Percentiles rank a stretch among this genome's conserved stretches.
Conservation (phyloP, 2,329 filamentous ascomycete species). For the Stromatinia cepivora region DNA sequence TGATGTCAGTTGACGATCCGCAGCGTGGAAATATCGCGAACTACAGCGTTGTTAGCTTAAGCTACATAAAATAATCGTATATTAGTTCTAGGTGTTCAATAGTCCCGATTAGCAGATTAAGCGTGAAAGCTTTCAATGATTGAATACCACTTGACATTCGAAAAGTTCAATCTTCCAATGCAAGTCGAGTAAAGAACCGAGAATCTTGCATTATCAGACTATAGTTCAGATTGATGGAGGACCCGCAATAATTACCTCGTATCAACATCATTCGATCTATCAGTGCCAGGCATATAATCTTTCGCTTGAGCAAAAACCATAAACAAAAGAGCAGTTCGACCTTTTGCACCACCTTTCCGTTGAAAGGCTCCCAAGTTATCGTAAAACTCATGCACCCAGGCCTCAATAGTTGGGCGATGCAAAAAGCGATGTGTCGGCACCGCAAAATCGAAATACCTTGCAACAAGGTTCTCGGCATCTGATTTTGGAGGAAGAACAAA, state of each 20-base stretch:
- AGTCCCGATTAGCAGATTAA: not conserved
- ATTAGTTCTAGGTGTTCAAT: not conserved
- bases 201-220: not conserved
- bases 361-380: slow-evolving; percentile 46
- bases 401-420: slow-evolving; percentile 53
- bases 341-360: slow-evolving; percentile 44
- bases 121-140: not conserved
- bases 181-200: not conserved
- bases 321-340: slow-evolving; percentile 46
- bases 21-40: slow-evolving; percentile 36
- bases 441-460: slow-evolving; percentile 60
- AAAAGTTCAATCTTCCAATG: not conserved
- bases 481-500: slow-evolving; percentile 42
- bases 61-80: slow-evolving; percentile 26
- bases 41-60: slow-evolving; percentile 27
- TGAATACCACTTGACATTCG: not conserved
- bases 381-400: slow-evolving; percentile 52
- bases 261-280: slow-evolving; percentile 21
- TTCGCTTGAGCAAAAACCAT: slow-evolving; percentile 53
- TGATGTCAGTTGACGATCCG: slow-evolving; percentile 40
- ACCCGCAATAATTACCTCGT: slow-evolving; percentile 23
- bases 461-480: slow-evolving; percentile 41
- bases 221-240: not conserved
- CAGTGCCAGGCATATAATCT: slow-evolving; percentile 40
- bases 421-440: slow-evolving; percentile 61